Evolutionary conservation across 1,284 basidiomycete species (phyloP).

Genomic region (Malassezia cuniculi): DNA sequence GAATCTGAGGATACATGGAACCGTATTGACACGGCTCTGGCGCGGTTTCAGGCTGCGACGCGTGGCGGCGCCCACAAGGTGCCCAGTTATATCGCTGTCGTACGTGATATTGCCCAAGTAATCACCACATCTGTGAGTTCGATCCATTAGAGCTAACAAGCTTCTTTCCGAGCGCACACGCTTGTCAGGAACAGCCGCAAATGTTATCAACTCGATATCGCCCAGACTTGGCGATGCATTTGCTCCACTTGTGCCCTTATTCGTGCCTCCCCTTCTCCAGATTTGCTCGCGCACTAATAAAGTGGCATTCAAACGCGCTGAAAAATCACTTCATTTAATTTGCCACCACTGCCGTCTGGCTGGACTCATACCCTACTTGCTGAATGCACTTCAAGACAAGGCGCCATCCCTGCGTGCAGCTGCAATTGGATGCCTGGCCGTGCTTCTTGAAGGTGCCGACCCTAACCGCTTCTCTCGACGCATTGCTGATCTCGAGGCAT

Average conservation of each 20-base stretch:
- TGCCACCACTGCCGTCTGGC: slow-evolving; percentile 47
- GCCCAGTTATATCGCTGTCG: slow-evolving; percentile 17
- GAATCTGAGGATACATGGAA: slow-evolving; percentile 41
- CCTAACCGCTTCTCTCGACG: slow-evolving; percentile 30
- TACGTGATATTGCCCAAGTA: slow-evolving; percentile 19
- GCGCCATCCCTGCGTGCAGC: slow-evolving; percentile 22
- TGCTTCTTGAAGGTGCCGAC: slow-evolving; percentile 41
- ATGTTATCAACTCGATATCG: slow-evolving; percentile 48
- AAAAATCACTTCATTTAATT: slow-evolving; percentile 47
- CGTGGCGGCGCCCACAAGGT: slow-evolving; percentile 31
- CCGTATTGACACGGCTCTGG: slow-evolving; percentile 24
- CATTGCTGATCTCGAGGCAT: slow-evolving; percentile 45
- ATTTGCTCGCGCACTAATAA: slow-evolving; percentile 50
- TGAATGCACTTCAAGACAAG: slow-evolving; percentile 46
- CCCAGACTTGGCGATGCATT: slow-evolving; percentile 47
- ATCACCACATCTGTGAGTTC: slow-evolving; percentile 20
- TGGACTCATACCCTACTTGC: slow-evolving; percentile 42
- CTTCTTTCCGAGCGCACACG: slow-evolving; percentile 49
- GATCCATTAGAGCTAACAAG: slow-evolving; percentile 19
- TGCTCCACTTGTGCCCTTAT: slow-evolving; percentile 46
- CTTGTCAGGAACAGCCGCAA: slow-evolving; percentile 48
- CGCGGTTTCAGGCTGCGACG: slow-evolving; percentile 26
- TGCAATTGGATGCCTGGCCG: slow-evolving; percentile 15
- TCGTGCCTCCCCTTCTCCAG: slow-evolving; percentile 47
- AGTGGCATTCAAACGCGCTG: slow-evolving; percentile 48